Conservation (phyloP, 2,329 filamentous ascomycete species). For the Monascus ruber region DNA sequence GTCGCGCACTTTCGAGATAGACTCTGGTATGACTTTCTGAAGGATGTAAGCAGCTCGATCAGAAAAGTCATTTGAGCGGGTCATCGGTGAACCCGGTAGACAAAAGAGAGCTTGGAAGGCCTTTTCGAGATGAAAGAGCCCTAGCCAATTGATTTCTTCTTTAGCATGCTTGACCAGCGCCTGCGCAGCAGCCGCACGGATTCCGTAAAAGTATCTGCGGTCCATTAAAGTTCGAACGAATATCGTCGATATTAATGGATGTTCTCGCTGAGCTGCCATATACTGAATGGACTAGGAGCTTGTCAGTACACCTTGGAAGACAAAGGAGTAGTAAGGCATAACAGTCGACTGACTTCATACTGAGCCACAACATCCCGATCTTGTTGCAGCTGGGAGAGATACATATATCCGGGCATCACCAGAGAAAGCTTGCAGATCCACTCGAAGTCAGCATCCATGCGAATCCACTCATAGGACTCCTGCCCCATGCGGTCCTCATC, state of each 20-base stretch:
- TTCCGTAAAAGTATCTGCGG: constrained; percentile 82
- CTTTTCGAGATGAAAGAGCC: constrained; percentile 71
- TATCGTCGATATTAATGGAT: constrained; percentile 78
- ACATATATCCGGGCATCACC: constrained; percentile 92
- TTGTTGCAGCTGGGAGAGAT: constrained; percentile 90
- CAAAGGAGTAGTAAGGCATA: neutral
- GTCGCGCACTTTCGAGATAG: constrained; percentile 69
- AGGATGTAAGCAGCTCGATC: constrained; percentile 78
- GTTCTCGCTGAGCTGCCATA: constrained; percentile 54
- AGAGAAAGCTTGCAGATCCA: constrained; percentile 82
- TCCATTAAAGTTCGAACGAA: constrained; percentile 85
- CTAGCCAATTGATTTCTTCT: constrained; percentile 61
- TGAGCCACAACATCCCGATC: constrained; percentile 93
- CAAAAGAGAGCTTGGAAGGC: constrained; percentile 85
- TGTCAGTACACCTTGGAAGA: constrained; percentile 2
- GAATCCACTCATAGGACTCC: constrained; percentile 97
- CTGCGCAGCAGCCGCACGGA: constrained; percentile 73
- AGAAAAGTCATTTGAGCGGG: constrained; percentile 79
- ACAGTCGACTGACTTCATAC: constrained; percentile 39
- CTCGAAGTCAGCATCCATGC: constrained; percentile 95
- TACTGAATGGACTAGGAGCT: constrained; percentile 55
- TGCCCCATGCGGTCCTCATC: constrained; percentile 86
- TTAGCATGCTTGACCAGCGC: constrained; percentile 67
- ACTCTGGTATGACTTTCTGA: constrained; percentile 69
- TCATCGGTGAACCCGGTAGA: constrained; percentile 63